Percentiles rank a stretch among this genome's conserved stretches.
Conservation (phyloP, 352 stramenopile species). For the Phytophthora pisi region DNA sequence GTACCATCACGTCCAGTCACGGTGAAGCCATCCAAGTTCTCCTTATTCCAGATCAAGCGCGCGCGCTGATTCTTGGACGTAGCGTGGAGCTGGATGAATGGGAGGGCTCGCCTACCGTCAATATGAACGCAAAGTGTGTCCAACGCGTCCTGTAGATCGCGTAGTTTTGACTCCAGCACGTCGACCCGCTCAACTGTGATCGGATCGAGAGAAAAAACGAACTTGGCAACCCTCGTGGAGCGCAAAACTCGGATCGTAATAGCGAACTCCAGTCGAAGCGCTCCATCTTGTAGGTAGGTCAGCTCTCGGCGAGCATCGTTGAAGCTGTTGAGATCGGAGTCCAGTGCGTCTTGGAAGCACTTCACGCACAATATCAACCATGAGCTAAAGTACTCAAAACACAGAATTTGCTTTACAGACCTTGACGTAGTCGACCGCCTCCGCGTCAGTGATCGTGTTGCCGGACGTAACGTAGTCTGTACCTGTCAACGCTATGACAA, state of each 20-base stretch:
- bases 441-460: constrained; percentile 19
- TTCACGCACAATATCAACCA: neutral
- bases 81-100: neutral
- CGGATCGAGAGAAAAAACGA: too few relatives aligned
- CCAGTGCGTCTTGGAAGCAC: constrained; percentile 27
- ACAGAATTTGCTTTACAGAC: constrained; percentile 1
- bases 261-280: constrained; percentile 7
- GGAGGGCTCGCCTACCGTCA: neutral
- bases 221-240: neutral
- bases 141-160: constrained; percentile 8
- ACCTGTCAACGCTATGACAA: too few relatives aligned
- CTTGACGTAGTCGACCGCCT: constrained; percentile 13
- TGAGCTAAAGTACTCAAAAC: neutral
- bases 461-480: constrained; percentile 19
- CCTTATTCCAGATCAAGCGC: neutral
- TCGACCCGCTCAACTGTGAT: constrained; percentile 24
- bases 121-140: neutral
- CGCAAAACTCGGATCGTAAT: constrained; percentile 14
- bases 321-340: neutral
- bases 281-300: neutral
- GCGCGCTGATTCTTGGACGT: neutral
- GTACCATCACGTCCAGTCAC: neutral
- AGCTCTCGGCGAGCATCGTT: constrained; percentile 13
- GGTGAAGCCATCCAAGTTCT: neutral
- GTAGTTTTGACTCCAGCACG: constrained; percentile 22